Evolutionary conservation across 2,329 filamentous ascomycete genomes (phyloP).

Genomic region (Curvularia sp.): DNA sequence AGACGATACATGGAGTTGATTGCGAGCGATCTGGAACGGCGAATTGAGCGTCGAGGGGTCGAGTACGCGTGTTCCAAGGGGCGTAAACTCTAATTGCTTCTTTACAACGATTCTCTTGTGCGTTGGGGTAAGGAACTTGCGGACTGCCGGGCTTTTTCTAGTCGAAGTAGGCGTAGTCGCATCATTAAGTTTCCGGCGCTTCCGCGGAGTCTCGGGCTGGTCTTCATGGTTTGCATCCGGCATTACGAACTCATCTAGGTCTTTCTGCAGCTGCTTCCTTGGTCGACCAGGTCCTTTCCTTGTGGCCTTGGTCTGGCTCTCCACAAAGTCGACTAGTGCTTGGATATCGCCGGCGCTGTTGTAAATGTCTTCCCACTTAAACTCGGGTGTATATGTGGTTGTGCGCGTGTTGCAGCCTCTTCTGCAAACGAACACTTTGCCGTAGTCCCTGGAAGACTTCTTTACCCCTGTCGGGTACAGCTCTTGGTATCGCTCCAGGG

Average conservation of each 20-base stretch:
- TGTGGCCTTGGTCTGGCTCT: constrained; percentile 75
- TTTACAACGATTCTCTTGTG: constrained; percentile 77
- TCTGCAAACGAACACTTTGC: constrained; percentile 89
- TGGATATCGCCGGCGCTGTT: constrained; percentile 71
- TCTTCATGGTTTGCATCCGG: constrained; percentile 53
- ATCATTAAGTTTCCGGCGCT: constrained; percentile 57
- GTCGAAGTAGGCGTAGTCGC: constrained; percentile 56
- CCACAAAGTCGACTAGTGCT: constrained; percentile 70
- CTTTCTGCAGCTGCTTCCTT: constrained; percentile 40
- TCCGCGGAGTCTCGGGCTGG: constrained; percentile 55
- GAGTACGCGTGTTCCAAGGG: constrained; percentile 85
- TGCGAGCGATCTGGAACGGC: constrained; percentile 89
- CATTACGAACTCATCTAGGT: constrained; percentile 56
- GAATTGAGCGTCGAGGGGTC: constrained; percentile 80
- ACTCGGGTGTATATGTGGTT: constrained; percentile 89
- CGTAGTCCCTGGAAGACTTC: constrained; percentile 74
- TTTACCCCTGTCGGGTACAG: constrained; percentile 79
- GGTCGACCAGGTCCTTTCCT: constrained; percentile 58
- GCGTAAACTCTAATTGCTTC: constrained; percentile 93
- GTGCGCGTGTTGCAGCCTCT: constrained; percentile 89
- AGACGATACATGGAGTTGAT: constrained; percentile 88
- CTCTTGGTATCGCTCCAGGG: constrained; percentile 69
- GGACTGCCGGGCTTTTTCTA: constrained; percentile 56
- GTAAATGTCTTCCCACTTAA: constrained; percentile 88
- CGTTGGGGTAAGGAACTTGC: constrained; percentile 67